These are phyloP conservation scores for Colletotrichum endophyticum DNA, from an alignment of 2,329 filamentous ascomycete species.

Conservation along the genomic window DNA sequence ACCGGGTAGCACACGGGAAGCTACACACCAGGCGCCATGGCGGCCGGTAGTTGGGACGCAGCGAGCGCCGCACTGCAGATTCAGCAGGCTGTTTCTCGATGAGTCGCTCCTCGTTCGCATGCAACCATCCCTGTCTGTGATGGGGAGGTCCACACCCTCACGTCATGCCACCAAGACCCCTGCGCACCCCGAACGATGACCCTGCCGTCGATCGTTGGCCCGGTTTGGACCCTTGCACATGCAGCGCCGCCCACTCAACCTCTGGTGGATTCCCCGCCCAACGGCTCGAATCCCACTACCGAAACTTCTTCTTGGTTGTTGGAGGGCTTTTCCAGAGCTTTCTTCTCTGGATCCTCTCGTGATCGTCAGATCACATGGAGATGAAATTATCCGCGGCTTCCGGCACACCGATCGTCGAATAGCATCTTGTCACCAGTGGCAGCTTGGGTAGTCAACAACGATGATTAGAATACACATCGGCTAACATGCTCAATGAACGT, in stretches of 20 bases:
- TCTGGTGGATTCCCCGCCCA: not conserved
- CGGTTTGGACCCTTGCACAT: not conserved
- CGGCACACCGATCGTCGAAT: not conserved
- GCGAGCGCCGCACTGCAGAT: not conserved
- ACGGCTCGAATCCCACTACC: not conserved
- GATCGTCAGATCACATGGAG: slow-evolving; percentile 5
- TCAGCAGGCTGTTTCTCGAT: not conserved
- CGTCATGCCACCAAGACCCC: not conserved
- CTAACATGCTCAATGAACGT: not conserved
- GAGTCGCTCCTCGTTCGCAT: too few relatives aligned
- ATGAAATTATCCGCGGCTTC: slow-evolving; percentile 5
- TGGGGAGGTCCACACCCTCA: not conserved
- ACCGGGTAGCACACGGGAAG: not conserved
- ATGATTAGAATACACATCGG: not conserved
- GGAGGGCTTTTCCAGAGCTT: not conserved
- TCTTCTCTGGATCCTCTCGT: not conserved
- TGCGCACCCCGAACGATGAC: not conserved
- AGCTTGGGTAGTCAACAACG: not conserved
- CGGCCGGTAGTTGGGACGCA: not conserved
- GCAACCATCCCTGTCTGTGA: not conserved
- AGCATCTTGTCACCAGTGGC: not conserved
- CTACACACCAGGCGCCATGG: not conserved
- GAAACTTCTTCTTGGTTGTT: not conserved
- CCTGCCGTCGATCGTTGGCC: slow-evolving; percentile 12
- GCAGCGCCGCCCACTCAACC: not conserved